Conservation (phyloP, 306 rosid species). For the Nissolia schottii region DNA sequence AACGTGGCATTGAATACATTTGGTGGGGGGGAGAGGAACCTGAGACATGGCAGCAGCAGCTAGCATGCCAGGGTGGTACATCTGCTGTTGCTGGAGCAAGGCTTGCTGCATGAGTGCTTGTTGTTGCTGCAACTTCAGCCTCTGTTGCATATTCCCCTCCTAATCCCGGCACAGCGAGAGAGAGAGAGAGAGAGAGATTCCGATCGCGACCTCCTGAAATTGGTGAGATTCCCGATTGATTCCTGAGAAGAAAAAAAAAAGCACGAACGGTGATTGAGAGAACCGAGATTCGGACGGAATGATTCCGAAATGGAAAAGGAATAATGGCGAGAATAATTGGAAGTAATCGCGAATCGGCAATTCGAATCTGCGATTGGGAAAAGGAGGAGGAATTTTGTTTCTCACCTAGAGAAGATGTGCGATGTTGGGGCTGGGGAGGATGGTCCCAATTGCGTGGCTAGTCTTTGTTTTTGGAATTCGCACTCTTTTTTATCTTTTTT, state of each 20-base stretch:
- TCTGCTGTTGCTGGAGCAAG: slow-evolving; percentile 66
- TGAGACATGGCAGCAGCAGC: slow-evolving; percentile 76
- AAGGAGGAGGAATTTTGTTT: not conserved
- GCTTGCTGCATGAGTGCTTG: slow-evolving; percentile 77
- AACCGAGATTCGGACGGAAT: not conserved
- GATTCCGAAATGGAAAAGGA: not conserved
- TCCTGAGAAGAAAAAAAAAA: slow-evolving; percentile 1
- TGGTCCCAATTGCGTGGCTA: not conserved
- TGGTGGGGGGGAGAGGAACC: slow-evolving; percentile 11
- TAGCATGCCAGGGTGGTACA: slow-evolving; percentile 77
- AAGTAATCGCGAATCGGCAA: not conserved
- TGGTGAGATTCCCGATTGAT: not conserved
- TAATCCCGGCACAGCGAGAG: not conserved
- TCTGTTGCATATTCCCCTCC: slow-evolving; percentile 58
- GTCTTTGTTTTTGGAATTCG: not conserved
- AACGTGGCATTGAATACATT: not conserved
- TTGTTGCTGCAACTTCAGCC: slow-evolving; percentile 60
- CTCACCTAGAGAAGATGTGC: not conserved
- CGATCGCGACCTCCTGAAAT: not conserved
- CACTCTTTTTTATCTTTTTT: no score
- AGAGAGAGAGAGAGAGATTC: not conserved
- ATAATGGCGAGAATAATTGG: not conserved
- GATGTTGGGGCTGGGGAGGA: not conserved
- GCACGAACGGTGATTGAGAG: not conserved
- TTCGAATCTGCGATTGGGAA: not conserved